Base-by-base conservation (phyloP, 768 basidiomycete species). In the Collybia nuda region DNA sequence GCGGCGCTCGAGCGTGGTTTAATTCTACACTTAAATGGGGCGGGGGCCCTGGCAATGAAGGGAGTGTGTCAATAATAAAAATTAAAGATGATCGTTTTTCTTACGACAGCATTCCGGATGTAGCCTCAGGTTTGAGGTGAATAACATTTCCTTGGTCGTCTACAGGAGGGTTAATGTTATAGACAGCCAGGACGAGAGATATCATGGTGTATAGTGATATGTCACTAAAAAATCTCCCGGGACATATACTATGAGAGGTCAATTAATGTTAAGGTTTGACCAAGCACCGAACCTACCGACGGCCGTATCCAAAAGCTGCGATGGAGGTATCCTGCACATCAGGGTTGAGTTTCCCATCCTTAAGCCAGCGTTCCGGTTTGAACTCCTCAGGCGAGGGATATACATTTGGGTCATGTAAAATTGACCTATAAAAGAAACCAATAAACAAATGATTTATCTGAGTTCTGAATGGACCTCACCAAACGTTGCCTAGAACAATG, bases 401-500 rank as follows among this genome's bases (percentile, higher is more conserved):
- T 18, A 45, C 28, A 6, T 22, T 45, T n/a, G 32, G 19, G 23
- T 45, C 19, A 36, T 45, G 44, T 35, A 45, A 36, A 15, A 45
- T 45, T 15, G 44, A 22, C 44, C 44, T 45, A 26, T 22, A 7
- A 44, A 44, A 44, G 15, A 43, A 26, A 15, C 18, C 21, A 12
- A 44, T 45, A 22, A 32, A 14, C 23, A n/a, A n/a, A n/a, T n/a
- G 12, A 29, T 22, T 36, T 41, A 28, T 29, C 12, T 32, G 23
- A 32, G 22, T 44, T 4, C 14, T 45, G 32, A 12, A 11, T 17
- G 23, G 18, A 48, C 36, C 47, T 37, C 8, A 24, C 43, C 29
- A 44, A 26, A 46, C 56, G 37, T 60, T 60, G n/a, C 52, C 52
- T 23, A 62, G 52, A 2, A 45, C 44, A 36, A 45, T 19, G 22